phyloP scores from a whole-genome alignment of 2,329 filamentous ascomycete species.

The Cladophialophora exuberans region DNA sequence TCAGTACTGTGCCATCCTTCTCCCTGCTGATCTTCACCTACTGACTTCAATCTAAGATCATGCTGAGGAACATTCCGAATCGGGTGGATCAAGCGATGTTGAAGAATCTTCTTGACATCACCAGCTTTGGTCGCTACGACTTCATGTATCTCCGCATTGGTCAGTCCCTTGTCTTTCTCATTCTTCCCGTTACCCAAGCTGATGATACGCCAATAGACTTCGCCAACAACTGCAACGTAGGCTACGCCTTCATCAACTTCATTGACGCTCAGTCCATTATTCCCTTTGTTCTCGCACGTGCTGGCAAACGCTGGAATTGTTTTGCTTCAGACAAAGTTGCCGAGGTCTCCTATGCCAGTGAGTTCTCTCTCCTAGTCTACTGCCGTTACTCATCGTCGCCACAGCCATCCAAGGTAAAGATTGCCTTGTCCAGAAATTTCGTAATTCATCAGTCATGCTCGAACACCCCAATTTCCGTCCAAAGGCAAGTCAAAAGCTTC shows the following conservation, averaged over 20 bases:
- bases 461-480: constrained; percentile 81
- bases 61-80: constrained; percentile 94
- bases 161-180: constrained; percentile 38
- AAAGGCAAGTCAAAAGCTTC: constrained; percentile 60
- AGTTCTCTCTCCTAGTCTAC: constrained; percentile 40
- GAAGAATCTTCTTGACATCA: constrained; percentile 77
- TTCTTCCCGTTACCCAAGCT: neutral
- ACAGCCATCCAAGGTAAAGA: constrained; percentile 88
- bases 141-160: constrained; percentile 93
- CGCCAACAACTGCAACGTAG: constrained; percentile 84
- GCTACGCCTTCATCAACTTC: constrained; percentile 98
- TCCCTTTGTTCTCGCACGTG: constrained; percentile 67
- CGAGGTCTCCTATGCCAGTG: constrained; percentile 94
- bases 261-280: constrained; percentile 53
- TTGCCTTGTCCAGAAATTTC: constrained; percentile 89
- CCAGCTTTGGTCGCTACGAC: constrained; percentile 81
- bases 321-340: constrained; percentile 84
- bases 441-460: constrained; percentile 94
- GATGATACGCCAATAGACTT: constrained; percentile 59
- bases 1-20: constrained; percentile 45
- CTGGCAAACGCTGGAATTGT: constrained; percentile 75
- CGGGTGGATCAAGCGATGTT: constrained; percentile 76
- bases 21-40: constrained; percentile 2
- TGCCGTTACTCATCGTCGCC: constrained; percentile 15
- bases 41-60: constrained; percentile 62